Percentiles rank a stretch among this genome's conserved stretches.
Conservation (phyloP, 2,329 filamentous ascomycete genomes). For the Tolypocladium amazonense region DNA sequence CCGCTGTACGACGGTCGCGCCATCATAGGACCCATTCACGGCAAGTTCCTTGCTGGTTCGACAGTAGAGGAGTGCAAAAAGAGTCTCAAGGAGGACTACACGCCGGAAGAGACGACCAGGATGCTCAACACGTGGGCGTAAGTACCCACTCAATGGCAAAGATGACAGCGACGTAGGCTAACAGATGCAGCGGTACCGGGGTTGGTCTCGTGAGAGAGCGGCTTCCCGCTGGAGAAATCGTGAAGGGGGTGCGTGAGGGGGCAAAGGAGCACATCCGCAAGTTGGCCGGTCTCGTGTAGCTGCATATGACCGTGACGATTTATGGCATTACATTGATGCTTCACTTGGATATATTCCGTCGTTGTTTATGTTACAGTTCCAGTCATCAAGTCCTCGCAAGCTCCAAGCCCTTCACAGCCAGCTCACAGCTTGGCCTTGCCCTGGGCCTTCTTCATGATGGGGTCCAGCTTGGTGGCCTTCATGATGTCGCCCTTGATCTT, state of each 20-base stretch:
- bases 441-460: constrained; percentile 81
- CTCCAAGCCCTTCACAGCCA: neutral
- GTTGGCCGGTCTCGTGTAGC: constrained; percentile 11
- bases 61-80: constrained; percentile 30
- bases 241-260: constrained; percentile 27
- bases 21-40: constrained; percentile 26
- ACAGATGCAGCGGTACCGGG: constrained; percentile 25
- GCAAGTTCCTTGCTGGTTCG: constrained; percentile 26
- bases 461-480: constrained; percentile 96
- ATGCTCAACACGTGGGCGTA: constrained; percentile 27
- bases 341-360: neutral
- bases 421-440: constrained; percentile 71
- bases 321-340: neutral
- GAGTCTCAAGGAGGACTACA: constrained; percentile 25
- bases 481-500: constrained; percentile 98
- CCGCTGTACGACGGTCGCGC: constrained; percentile 32
- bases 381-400: neutral
- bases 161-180: neutral
- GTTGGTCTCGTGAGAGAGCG: constrained; percentile 32
- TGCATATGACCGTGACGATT: neutral
- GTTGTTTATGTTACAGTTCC: neutral
- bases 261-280: constrained; percentile 22
- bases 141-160: constrained; percentile 7
- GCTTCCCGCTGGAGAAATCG: constrained; percentile 30
- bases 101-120: constrained; percentile 19